These are phyloP conservation scores for Sherardia arvensis DNA, from an alignment of 257 asterid genomes.

Conservation along the genomic window DNA sequence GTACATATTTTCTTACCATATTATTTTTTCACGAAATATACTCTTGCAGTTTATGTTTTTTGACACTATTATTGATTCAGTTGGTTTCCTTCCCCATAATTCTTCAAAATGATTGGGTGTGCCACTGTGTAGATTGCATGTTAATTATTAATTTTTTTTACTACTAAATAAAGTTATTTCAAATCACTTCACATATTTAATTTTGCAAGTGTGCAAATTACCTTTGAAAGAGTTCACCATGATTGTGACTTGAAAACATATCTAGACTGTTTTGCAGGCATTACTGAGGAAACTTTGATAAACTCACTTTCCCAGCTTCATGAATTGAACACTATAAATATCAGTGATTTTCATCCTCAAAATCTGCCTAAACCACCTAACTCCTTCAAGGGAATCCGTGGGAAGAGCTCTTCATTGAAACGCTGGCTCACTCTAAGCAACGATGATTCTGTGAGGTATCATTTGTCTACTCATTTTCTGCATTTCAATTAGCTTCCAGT, in stretches of 20 bases:
- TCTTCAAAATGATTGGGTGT: neutral
- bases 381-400: slow-evolving; percentile 80
- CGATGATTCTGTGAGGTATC: slow-evolving; percentile 72
- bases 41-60: neutral
- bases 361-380: slow-evolving; percentile 61
- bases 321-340: slow-evolving; percentile 30
- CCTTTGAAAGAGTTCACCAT: too few species aligned
- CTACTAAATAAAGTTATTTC: too few species aligned
- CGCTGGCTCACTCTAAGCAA: slow-evolving; percentile 86
- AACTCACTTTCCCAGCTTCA: slow-evolving; percentile 49
- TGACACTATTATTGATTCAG: neutral
- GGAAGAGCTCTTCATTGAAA: slow-evolving; percentile 63
- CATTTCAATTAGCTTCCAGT: neutral
- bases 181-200: neutral
- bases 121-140: neutral
- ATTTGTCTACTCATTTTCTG: neutral
- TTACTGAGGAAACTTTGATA: slow-evolving; percentile 55
- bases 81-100: neutral
- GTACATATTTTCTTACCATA: slow-evolving; percentile 24
- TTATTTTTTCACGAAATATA: neutral
- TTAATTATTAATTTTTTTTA: too few species aligned
- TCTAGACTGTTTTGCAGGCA: slow-evolving; percentile 60
- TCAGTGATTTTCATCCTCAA: slow-evolving; percentile 55
- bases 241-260: slow-evolving; percentile 14
- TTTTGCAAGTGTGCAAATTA: too few species aligned